Base-by-base conservation (phyloP, 1,284 basidiomycete species). In the Ustilago cynodontis region DNA sequence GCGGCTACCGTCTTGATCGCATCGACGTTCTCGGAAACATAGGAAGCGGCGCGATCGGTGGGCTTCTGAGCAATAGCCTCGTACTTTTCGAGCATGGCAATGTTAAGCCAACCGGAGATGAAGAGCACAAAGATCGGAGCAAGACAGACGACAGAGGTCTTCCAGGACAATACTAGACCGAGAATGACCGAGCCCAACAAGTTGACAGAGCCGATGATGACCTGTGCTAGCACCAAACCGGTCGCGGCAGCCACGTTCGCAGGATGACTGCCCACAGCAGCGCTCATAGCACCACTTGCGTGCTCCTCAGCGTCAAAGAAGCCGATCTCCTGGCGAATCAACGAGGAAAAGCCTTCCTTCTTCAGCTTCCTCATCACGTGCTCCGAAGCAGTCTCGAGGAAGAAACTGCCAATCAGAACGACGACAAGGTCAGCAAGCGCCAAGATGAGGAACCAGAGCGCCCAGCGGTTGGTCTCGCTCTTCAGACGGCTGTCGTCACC, bases 11-110 rank as follows among this genome's bases (percentile, higher is more conserved):
- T 86, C 69, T 84, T 80, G 50, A 88, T 86, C 6, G 86, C 84
- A 56, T 87, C 87, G 26, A 87, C 85, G 14, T 86, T 78, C 59
- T 88, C 87, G n/a, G 83, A 78, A 13, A 88, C 83, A 60, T 85
- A 87, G 0, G 82, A 67, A 6, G 83, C 77, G 1, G 83, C 83
- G 14, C 71, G 67, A 31, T 82, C 78, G 4, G 82, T 68, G 13
- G 82, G 80, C 47, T 82, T 73, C 59, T 86, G 74, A 1, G 77
- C 80, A 22, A 83, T 78, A 22, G 77, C 68, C 47, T 87, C 86
- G 47, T 78, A 81, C 29, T 82, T 82, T 49, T 84, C 80, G 20
- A 84, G 79, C 47, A 83, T 77, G 43, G 77, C 68, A n/a, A 84
- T 81, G 63, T 88, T 87, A 72, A 86, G 58, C 50, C 61, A 82